Base-by-base conservation (phyloP, 148 eudicot genomes). In the Salicornia ramosissima region DNA sequence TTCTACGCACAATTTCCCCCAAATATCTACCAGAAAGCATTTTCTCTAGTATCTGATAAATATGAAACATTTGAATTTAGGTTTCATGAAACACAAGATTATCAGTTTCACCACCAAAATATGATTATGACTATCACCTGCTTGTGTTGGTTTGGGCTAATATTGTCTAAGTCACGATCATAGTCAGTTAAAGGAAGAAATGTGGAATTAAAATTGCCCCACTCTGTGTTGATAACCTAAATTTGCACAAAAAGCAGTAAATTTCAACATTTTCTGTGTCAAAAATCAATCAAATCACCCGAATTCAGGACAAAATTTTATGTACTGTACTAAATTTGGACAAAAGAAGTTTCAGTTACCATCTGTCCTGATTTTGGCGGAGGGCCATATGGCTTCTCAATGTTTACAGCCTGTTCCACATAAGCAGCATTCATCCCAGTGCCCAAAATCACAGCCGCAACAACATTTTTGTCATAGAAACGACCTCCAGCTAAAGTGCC, bases 211-310 rank as follows among this genome's bases (percentile, higher is more conserved):
- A 82, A 91, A 73, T 85, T 87, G 51, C 97, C 97, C 95, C 97
- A 91, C 75, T 91, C 97, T 82, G 86, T 91, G 75, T 91, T 91
- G 77, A 91, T 87, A 62, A 86, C 95, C 97, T 91, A 53, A 22
- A 62, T 13, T 59, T 36, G 60, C 60, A 71, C 22, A 25, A 1
- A 28, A 28, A 54, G 0, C 51, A 52, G 9, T 13, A 9, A 4
- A 18, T 12, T 65, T 24, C 30, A 10, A 26, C 2, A 54, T 6
- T 10, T 11, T 9, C 14, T 10, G 31, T 5, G 16, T 54, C 59
- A 54, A 54, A 36, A 36, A 36, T 36, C 8, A 2, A 31, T 31
- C 31, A 21, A 8, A 22, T 11, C 8, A 55, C 7, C 25, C 6
- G 4, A 55, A 18, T 10, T 14, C 33, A 55, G 33, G 31, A 46